Base-by-base conservation (phyloP, 805 yeast species). In the Ogataea ganodermae region DNA sequence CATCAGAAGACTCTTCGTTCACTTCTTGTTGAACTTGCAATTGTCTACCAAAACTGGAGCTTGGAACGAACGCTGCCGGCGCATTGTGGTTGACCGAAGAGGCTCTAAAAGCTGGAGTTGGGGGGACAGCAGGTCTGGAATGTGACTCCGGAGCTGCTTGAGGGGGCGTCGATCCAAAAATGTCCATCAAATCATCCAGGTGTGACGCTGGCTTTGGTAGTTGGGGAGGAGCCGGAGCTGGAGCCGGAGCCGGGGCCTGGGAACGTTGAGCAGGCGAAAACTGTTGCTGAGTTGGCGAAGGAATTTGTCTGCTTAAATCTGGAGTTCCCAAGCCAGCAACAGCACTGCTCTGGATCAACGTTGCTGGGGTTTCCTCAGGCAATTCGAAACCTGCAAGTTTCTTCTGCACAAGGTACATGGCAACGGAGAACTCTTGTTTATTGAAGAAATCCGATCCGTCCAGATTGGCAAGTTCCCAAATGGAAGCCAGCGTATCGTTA, bases 401-500 rank as follows among this genome's bases (percentile, higher is more conserved):
- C 67, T 85, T 87, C 68, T 90, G 95, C 7, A 94, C 94, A 55
- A 94, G 77, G 63, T 84, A 92, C 89, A 94, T 85, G 14, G 98
- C 97, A 61, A 94, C 84, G 2, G 95, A 83, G 66, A 94, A 94
- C 65, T 94, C 99, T 54, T 80, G 74, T 59, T 78, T 81, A 41
- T 88, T 76, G 61, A 94, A 89, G 35, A 77, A 77, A 21, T 97
- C 97, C 36, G 87, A 81, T 66, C 89, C 89, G 56, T 88, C 86
- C 52, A 89, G 77, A 65, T 94, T 97, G 8, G 98, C 81, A 56
- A 94, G 74, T 68, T 94, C 99, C 99, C 99, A 94, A 35, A 92
- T 83, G 20, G 81, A 71, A 1, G 98, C 99, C 52, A 94, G 76
- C 17, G 81, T 83, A 43, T 88, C 91, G 60, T 91, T 96, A 43